Evolutionary conservation across 768 basidiomycete genomes (phyloP).

Genomic region (Calocera viscosa): DNA sequence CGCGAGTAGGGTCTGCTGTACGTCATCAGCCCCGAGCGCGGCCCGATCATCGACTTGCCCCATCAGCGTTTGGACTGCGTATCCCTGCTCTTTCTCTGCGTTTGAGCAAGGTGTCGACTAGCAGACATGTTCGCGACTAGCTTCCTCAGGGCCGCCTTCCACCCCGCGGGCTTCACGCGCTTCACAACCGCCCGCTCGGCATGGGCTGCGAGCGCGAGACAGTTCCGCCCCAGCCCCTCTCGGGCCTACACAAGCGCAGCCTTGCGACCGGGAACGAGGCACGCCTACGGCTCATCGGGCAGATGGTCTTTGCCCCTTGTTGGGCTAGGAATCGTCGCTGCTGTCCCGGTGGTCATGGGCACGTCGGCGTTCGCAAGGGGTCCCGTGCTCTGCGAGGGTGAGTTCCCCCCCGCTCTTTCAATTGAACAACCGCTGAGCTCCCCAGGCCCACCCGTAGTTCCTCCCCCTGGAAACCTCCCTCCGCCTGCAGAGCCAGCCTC

Average conservation of each 20-base stretch:
- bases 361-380: not conserved
- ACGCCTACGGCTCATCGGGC: not conserved
- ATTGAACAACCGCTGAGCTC: not conserved
- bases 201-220: not conserved
- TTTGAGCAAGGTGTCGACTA: not conserved
- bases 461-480: not conserved
- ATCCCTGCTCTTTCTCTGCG: not conserved
- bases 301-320: not conserved
- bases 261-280: not conserved
- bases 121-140: not conserved
- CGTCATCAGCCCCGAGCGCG: not conserved
- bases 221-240: not conserved
- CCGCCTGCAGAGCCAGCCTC: constrained; percentile 37
- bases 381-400: not conserved
- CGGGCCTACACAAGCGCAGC: not conserved
- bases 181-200: not conserved
- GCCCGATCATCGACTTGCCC: not conserved
- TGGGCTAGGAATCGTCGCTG: not conserved
- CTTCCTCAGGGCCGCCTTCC: constrained; percentile 1
- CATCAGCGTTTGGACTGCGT: not conserved
- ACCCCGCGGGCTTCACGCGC: not conserved
- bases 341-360: not conserved
- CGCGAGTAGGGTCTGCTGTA: not conserved
- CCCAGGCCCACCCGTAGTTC: not conserved
- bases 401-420: not conserved